These are phyloP conservation scores for Xylona heveae DNA, from an alignment of 495 filamentous ascomycete genomes.

Conservation along the genomic window DNA sequence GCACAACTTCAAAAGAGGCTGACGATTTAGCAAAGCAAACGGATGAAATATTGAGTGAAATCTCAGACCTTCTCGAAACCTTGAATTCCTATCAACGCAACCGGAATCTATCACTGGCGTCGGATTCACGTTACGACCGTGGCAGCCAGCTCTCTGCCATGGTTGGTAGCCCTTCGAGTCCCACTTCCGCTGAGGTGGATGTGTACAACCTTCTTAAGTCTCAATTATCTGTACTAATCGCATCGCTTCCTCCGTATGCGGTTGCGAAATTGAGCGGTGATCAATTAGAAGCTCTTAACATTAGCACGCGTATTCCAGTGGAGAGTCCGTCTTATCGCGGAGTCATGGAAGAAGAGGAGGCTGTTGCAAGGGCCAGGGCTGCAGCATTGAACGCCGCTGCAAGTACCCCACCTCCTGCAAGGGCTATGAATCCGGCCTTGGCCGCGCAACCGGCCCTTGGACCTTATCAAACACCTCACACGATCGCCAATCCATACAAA, in stretches of 20 bases:
- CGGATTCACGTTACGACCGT: constrained; percentile 19
- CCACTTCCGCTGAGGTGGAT: constrained; percentile 41
- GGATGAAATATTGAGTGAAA: constrained; percentile 54
- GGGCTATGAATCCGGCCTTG: background rate
- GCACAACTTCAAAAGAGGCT: constrained; percentile 20
- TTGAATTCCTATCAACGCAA: constrained; percentile 73
- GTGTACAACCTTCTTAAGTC: constrained; percentile 58
- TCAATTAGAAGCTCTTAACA: constrained; percentile 56
- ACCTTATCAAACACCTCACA: too few species aligned
- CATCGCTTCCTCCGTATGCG: constrained; percentile 61
- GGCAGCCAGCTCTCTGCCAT: constrained; percentile 23
- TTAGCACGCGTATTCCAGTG: constrained; percentile 63
- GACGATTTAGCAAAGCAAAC: constrained; percentile 31
- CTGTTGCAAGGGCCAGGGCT: background rate
- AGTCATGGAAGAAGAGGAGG: constrained; percentile 71
- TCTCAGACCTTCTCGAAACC: constrained; percentile 69
- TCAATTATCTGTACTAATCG: constrained; percentile 49
- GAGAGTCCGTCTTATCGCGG: constrained; percentile 52
- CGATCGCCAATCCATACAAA: too few species aligned
- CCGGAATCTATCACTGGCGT: constrained; percentile 39
- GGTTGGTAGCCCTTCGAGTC: constrained; percentile 22
- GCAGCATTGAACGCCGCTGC: constrained; percentile 1
- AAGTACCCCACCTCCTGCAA: background rate
- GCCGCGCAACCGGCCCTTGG: too few species aligned
- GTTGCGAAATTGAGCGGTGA: constrained; percentile 73